phyloP scores from a whole-genome alignment of 139 green algal genomes.

The Astrephomene gubernaculifera region DNA sequence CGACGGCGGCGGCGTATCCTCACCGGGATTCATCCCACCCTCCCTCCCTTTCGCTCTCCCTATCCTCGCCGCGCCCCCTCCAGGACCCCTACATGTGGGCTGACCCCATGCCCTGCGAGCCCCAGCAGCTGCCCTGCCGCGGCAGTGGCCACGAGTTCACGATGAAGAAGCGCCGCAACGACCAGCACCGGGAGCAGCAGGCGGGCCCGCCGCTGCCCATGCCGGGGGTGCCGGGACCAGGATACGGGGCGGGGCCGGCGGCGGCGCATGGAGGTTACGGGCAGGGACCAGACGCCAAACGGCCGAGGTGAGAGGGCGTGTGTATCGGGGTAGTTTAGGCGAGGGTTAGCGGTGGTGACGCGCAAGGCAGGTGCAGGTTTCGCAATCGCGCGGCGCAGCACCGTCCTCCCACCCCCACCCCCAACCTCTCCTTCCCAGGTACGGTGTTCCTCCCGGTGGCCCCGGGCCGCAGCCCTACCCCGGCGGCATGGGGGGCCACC shows the following conservation, averaged over 20 bases:
- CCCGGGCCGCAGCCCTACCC: slow-evolving; percentile 6
- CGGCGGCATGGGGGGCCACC: background rate
- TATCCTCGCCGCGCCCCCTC: background rate
- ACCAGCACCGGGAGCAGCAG: slow-evolving; percentile 23
- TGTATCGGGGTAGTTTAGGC: too few species aligned
- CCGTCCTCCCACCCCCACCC: too few species aligned
- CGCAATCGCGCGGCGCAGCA: too few species aligned
- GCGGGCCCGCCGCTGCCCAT: slow-evolving; percentile 5
- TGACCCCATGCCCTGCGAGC: slow-evolving; percentile 50
- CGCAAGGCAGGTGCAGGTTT: background rate
- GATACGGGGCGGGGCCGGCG: background rate
- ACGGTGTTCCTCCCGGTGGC: background rate
- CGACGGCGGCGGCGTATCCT: too few species aligned
- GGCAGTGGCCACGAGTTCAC: slow-evolving; percentile 67
- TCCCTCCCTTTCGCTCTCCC: background rate
- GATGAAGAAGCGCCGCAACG: slow-evolving; percentile 62
- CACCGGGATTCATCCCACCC: background rate
- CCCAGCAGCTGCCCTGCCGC: slow-evolving; percentile 59
- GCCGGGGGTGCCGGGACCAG: slow-evolving; percentile 2
- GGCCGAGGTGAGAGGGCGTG: background rate
- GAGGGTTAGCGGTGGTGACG: background rate
- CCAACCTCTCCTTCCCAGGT: background rate
- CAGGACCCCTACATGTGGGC: slow-evolving; percentile 65
- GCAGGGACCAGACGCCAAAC: slow-evolving; percentile 7
- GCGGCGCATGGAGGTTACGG: background rate